Base-by-base conservation (phyloP, 306 rosid species). In the Notholithocarpus densiflorus region DNA sequence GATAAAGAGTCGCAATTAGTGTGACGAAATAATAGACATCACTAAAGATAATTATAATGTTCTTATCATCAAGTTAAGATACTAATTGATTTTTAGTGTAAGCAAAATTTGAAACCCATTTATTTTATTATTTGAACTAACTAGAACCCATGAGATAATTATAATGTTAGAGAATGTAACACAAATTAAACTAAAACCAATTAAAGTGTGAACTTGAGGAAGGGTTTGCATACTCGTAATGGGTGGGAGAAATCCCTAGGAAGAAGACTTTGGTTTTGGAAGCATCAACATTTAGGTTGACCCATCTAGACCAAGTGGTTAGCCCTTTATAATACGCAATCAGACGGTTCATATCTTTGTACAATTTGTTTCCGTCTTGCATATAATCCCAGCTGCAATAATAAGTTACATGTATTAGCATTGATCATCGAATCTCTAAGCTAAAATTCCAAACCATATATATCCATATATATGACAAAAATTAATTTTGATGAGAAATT, bases 211-310 rank as follows among this genome's bases (percentile, higher is more conserved):
- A 32, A 53, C 8, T 40, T 34, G 18, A n/a, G 74, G 34, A 21
- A 61, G 15, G 9, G 75, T 12, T 13, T 45, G 79, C 96, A 86
- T 89, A 94, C 98, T 82, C 77, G 68, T 95, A 95, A 74, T 95
- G 98, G 4, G 91, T 91, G 1, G 98, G 98, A 43, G 98, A 95
- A 66, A 95, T 90, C n/a, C 98, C 98, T 7, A 92, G 82, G 75
- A 92, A 95, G 91, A 95, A 95, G 76, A 95, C 92, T 71, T 88
- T 91, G 77, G 98, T 95, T 72, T 89, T 86, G 61, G 90, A 48
- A 66, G 98, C 88, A 79, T 95, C 85, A 2, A 95, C 87, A 27
- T 89, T 78, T 1, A 52, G 81, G 76, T 92, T 88, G 40, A 92
- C 88, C 98, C 97, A 95, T 60, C 97, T 87, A 2, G 80, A 90